Conservation (phyloP, 2,329 filamentous ascomycete genomes). For the Cytospora piceae region DNA sequence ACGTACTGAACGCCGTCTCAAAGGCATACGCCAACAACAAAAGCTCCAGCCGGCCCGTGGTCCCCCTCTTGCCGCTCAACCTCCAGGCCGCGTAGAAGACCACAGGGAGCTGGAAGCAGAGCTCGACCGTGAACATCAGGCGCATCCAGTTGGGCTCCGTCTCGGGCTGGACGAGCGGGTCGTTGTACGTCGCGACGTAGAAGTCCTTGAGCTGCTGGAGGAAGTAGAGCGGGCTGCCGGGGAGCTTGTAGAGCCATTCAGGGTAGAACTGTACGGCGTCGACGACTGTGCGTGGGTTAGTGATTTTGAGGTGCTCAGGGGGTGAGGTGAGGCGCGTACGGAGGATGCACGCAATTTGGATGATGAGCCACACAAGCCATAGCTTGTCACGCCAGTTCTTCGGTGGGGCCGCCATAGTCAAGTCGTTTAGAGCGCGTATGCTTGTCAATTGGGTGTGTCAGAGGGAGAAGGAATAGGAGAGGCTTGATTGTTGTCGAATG, state of each 20-base stretch:
- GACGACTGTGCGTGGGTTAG: conserved; percentile 45
- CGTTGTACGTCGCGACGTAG: conserved; percentile 54
- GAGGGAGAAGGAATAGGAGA: background rate
- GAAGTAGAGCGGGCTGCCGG: conserved; percentile 51
- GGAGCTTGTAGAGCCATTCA: conserved; percentile 45
- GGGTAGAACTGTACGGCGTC: conserved; percentile 61
- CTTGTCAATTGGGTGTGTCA: background rate
- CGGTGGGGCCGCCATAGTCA: conserved; percentile 21
- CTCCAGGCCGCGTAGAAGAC: conserved; percentile 51
- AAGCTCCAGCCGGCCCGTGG: conserved; percentile 50
- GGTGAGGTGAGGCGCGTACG: conserved; percentile 33
- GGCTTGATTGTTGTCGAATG: background rate
- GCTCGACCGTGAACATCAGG: conserved; percentile 55
- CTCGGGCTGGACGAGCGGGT: conserved; percentile 52
- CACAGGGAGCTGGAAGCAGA: conserved; percentile 54
- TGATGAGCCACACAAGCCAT: conserved; percentile 41
- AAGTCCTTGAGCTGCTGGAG: conserved; percentile 49
- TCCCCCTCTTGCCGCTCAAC: conserved; percentile 41
- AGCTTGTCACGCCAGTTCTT: conserved; percentile 35
- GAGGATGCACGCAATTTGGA: conserved; percentile 39
- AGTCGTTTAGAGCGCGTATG: background rate
- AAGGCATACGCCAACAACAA: conserved; percentile 55
- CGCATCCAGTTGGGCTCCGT: conserved; percentile 52
- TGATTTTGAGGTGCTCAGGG: background rate
- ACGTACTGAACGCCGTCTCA: conserved; percentile 55